Percentiles rank a stretch among this genome's conserved stretches.
Evolutionary conservation across 495 filamentous ascomycete species (phyloP).

Genomic region (Chaetomium fimeti): DNA sequence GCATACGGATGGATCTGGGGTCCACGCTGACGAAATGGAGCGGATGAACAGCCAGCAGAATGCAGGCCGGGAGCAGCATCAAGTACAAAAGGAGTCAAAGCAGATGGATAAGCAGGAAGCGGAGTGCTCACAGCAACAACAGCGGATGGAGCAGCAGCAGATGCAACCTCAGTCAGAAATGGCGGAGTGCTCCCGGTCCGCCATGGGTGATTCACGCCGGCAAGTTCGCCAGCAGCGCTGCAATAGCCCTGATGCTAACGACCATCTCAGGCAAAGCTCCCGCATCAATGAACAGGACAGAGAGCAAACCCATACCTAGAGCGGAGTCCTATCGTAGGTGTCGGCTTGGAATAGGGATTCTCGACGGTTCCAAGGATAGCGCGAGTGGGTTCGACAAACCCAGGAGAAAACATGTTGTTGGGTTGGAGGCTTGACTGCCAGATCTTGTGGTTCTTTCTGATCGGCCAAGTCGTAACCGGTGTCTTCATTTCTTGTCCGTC

Average conservation of each 20-base stretch:
- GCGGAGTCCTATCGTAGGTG: too few relatives aligned
- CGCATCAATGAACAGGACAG: background rate
- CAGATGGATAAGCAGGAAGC: background rate
- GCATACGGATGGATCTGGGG: background rate
- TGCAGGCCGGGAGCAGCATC: background rate
- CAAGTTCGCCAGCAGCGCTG: background rate
- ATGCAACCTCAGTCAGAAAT: background rate
- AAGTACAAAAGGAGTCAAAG: background rate
- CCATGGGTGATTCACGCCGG: background rate
- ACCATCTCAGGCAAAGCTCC: background rate
- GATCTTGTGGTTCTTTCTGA: too few relatives aligned
- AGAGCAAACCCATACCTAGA: background rate
- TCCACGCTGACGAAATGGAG: background rate
- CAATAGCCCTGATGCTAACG: background rate
- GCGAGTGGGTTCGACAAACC: too few relatives aligned
- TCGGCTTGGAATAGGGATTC: too few relatives aligned
- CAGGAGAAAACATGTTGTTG: too few relatives aligned
- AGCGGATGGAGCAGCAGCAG: slow-evolving; percentile 8
- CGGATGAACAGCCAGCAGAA: background rate
- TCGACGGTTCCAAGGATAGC: too few relatives aligned
- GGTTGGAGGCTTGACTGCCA: too few relatives aligned
- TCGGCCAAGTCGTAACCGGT: too few relatives aligned
- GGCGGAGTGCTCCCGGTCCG: background rate
- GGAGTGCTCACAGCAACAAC: background rate
- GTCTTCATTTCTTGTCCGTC: too few relatives aligned